phyloP scores from a whole-genome alignment of 257 asterid genomes.

The Przewalskia tangutica region DNA sequence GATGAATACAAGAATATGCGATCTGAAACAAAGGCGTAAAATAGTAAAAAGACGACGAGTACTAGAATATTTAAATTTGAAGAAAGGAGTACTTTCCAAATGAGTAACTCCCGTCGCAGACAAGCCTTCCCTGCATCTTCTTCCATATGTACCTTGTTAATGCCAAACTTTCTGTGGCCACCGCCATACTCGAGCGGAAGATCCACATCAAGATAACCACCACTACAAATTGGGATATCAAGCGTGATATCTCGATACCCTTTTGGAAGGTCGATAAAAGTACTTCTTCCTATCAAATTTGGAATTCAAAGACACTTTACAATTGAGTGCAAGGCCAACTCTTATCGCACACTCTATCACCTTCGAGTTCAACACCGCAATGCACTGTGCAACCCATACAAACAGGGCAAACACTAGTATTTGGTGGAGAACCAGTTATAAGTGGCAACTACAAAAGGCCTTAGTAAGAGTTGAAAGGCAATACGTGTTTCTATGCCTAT shows the following conservation, averaged over 20 bases:
- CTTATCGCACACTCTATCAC: conserved; percentile 70
- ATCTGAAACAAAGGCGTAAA: too few species aligned
- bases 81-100: too few species aligned
- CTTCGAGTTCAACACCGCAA: conserved; percentile 85
- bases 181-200: too few species aligned
- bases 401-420: conserved; percentile 74
- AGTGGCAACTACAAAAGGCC: conserved; percentile 42
- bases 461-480: conserved; percentile 37
- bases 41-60: too few species aligned
- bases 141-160: too few species aligned
- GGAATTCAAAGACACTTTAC: conserved; percentile 58
- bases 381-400: conserved; percentile 98
- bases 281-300: conserved; percentile 94
- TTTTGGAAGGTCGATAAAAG: conserved; percentile 94
- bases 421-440: conserved; percentile 69
- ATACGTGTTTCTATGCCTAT: conserved; percentile 95
- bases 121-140: too few species aligned
- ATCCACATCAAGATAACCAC: too few species aligned
- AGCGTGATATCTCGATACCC: conserved; percentile 97
- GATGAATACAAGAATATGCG: too few species aligned
- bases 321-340: conserved; percentile 82
- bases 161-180: too few species aligned
- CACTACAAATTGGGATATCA: conserved; percentile 74
- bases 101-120: too few species aligned
- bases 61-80: too few species aligned